Base-by-base conservation (phyloP, 345 rosid species). In the Citrus trifoliata region DNA sequence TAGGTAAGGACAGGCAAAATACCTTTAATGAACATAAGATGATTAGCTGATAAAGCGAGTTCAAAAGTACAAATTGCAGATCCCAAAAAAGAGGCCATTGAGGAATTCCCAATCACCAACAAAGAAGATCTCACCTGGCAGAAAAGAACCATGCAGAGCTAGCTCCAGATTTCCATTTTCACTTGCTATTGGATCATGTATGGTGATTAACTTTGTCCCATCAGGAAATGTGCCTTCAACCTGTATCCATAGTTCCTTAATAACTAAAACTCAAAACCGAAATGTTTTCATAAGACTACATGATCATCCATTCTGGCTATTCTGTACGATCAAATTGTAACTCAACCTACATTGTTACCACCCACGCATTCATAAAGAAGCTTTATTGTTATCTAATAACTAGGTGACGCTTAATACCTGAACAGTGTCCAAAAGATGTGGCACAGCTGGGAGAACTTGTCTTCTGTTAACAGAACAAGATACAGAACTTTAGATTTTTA, bases 211-310 rank as follows among this genome's bases (percentile, higher is more conserved):
- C 88, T 96, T 96, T 74, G 98, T 94, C 77, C 99, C 99, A 80
- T 96, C 99, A 59, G 66, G 91, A 88, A 96, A 96, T 55, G 98
- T 94, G 73, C 99, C 99, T 87, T 96, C 99, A 79, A 96, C 92
- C 99, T 91, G 76, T 80, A 87, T 69, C 27, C 40, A 68, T 55
- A 66, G 51, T 73, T 35, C 53, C 70, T 58, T 67, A 67, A 79
- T 71, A 51, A 37, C 40, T 53, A 63, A 19, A 61, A 64, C 27
- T 3, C 42, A 55, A 6, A 66, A 38, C 18, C 14, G 3, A 66
- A 53, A 0, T 6, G 35, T 53, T 53, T 66, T 53, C 4, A 64
- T 48, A n/a, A 30, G 61, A 66, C 32, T 19, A 27, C 35, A 38
- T 56, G 19, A 35, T 67, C 74, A 5, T 1, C 56, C 46, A 27